Percentiles rank a stretch among this genome's conserved stretches.
These are phyloP conservation scores for Chlorella sp. DNA, from an alignment of 139 green algal genomes.

Conservation along the genomic window DNA sequence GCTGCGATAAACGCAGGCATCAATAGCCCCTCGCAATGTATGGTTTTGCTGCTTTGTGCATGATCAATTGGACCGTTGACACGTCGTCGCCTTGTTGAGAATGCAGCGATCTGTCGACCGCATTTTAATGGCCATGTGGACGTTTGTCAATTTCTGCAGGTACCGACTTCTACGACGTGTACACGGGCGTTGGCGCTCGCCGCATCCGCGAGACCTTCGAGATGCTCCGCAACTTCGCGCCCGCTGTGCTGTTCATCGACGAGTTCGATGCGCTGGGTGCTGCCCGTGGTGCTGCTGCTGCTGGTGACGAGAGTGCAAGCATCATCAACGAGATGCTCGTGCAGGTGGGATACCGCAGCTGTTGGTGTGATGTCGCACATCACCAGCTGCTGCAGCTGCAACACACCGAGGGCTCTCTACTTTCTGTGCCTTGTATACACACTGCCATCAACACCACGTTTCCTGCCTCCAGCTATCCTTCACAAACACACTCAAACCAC, in stretches of 20 bases:
- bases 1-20: too few relatives aligned
- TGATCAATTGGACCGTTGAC: too few relatives aligned
- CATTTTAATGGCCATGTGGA: too few relatives aligned
- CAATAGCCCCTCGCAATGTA: too few relatives aligned
- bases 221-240: conserved; percentile 38
- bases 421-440: not conserved
- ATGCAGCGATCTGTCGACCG: too few relatives aligned
- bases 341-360: not conserved
- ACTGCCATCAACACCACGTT: not conserved
- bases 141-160: too few relatives aligned
- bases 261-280: conserved; percentile 93
- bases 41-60: too few relatives aligned
- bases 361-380: not conserved
- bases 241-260: conserved; percentile 97
- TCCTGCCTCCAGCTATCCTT: not conserved
- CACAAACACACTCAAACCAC: not conserved
- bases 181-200: conserved; percentile 40
- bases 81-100: too few relatives aligned
- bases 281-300: conserved; percentile 34
- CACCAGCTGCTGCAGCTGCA: not conserved
- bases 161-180: conserved; percentile 57
- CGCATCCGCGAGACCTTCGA: conserved; percentile 55
- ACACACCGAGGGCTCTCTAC: too few relatives aligned
- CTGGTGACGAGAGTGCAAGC: conserved; percentile 68
- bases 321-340: conserved; percentile 97